A percentile compares a stretch with the other conserved stretches of the same genome.
phyloP scores from a whole-genome alignment of 345 rosid species.

The Hevea brasiliensis region DNA sequence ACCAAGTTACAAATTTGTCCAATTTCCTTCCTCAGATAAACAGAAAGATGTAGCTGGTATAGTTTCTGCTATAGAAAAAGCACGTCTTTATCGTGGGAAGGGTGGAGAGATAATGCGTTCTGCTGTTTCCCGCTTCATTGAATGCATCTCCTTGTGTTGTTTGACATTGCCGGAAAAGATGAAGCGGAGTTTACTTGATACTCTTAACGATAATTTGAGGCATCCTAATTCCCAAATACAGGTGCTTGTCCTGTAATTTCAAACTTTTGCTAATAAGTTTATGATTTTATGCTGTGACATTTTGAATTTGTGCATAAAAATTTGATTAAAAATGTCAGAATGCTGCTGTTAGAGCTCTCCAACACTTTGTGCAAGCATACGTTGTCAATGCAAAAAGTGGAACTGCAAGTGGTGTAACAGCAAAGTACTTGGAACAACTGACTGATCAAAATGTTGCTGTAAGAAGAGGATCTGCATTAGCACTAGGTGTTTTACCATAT shows the following conservation, averaged over 20 bases:
- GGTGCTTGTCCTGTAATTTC: slow-evolving; percentile 44
- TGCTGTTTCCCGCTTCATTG: slow-evolving; percentile 90
- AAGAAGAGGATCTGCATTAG: slow-evolving; percentile 90
- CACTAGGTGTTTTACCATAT: slow-evolving; percentile 77
- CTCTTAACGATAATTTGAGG: slow-evolving; percentile 81
- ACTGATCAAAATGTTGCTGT: slow-evolving; percentile 79
- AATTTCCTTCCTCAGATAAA: slow-evolving; percentile 46
- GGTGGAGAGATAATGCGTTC: slow-evolving; percentile 99
- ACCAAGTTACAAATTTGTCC: background rate
- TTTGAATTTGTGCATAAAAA: slow-evolving; percentile 9
- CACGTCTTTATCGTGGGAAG: slow-evolving; percentile 96
- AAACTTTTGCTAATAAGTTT: slow-evolving; percentile 10
- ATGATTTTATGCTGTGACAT: slow-evolving; percentile 10
- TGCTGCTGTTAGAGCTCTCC: slow-evolving; percentile 77
- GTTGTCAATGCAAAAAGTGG: slow-evolving; percentile 37
- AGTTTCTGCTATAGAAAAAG: slow-evolving; percentile 90
- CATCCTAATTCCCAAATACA: slow-evolving; percentile 97
- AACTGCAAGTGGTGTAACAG: slow-evolving; percentile 43
- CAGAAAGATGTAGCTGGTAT: slow-evolving; percentile 71
- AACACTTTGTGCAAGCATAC: slow-evolving; percentile 64
- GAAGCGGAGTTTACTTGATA: slow-evolving; percentile 59
- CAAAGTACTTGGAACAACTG: slow-evolving; percentile 63
- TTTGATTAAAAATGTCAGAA: slow-evolving; percentile 35
- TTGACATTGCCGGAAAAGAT: slow-evolving; percentile 67
- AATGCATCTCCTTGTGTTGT: slow-evolving; percentile 66